Percentiles rank a stretch among this genome's conserved stretches.
Conservation (phyloP, 2,329 filamentous ascomycete genomes). For the Coniochaeta ligniaria region DNA sequence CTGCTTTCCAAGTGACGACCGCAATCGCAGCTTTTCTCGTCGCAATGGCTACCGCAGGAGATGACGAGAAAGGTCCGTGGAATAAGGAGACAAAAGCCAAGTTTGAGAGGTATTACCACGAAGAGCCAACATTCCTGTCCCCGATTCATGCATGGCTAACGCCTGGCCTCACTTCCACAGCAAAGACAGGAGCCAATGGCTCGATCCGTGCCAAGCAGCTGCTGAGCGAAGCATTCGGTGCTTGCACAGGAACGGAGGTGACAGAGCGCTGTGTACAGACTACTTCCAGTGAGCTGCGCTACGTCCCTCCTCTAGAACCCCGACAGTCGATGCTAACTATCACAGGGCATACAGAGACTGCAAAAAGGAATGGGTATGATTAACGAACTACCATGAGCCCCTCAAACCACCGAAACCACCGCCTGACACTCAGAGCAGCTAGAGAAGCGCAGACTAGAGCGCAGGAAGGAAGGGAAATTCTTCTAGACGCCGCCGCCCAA, state of each 20-base stretch:
- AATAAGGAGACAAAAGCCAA: conserved; percentile 52
- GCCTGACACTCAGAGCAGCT: conserved; percentile 11
- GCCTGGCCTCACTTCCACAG: conserved; percentile 35
- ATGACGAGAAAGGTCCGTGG: conserved; percentile 38
- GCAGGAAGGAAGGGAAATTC: conserved; percentile 14
- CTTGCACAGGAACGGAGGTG: conserved; percentile 79
- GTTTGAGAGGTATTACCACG: conserved; percentile 47
- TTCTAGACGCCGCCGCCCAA: conserved; percentile 8
- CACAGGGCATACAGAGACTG: conserved; percentile 84
- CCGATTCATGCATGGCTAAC: background rate
- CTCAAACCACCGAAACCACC: background rate
- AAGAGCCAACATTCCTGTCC: background rate
- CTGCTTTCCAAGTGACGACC: background rate
- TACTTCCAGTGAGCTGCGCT: conserved; percentile 76
- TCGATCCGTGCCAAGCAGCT: conserved; percentile 92
- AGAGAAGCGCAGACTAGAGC: conserved; percentile 19
- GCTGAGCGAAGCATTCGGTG: conserved; percentile 81
- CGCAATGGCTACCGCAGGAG: background rate
- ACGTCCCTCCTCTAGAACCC: background rate
- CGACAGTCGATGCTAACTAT: conserved; percentile 4
- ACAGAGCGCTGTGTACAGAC: conserved; percentile 83
- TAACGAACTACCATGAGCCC: background rate
- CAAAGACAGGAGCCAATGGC: conserved; percentile 83
- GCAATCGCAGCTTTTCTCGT: background rate
- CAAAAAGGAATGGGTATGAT: conserved; percentile 83